These are phyloP conservation scores for Fraxinus pennsylvanica DNA, from an alignment of 257 asterid species.

Conservation along the genomic window DNA sequence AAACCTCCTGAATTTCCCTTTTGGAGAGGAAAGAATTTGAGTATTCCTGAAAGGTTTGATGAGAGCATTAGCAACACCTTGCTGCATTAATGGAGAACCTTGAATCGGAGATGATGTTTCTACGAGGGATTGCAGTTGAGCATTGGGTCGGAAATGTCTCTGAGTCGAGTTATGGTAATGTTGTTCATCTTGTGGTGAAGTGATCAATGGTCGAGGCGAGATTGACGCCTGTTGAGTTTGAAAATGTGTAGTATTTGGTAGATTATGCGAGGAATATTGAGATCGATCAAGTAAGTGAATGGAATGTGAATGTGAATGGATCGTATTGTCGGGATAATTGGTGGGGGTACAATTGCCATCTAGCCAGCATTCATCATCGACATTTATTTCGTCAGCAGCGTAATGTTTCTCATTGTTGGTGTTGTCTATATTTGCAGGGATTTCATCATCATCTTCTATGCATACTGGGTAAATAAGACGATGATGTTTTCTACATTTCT, in stretches of 20 bases:
- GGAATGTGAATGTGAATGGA: background rate
- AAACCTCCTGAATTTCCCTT: slow-evolving; percentile 22
- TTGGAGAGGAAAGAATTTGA: slow-evolving; percentile 33
- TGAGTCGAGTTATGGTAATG: slow-evolving; percentile 9
- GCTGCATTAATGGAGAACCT: slow-evolving; percentile 3
- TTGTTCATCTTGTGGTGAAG: slow-evolving; percentile 18
- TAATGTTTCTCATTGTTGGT: background rate
- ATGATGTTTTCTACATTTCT: slow-evolving; percentile 45
- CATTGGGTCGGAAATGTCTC: slow-evolving; percentile 3
- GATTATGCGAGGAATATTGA: slow-evolving; percentile 10
- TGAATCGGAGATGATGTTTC: slow-evolving; percentile 8
- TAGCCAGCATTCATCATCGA: background rate
- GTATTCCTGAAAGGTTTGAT: slow-evolving; percentile 25
- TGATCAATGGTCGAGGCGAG: slow-evolving; percentile 20
- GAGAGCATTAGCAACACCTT: slow-evolving; percentile 6
- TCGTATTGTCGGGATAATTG: background rate
- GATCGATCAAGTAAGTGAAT: slow-evolving; percentile 7
- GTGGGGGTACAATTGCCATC: background rate
- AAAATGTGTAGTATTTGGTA: background rate
- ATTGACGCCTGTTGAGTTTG: background rate
- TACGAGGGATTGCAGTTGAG: slow-evolving; percentile 10
- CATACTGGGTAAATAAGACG: slow-evolving; percentile 40
- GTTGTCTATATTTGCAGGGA: background rate
- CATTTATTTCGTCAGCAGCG: background rate
- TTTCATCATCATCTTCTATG: slow-evolving; percentile 18